These are phyloP conservation scores for Parafenestella ontariensis DNA, from an alignment of 2,329 filamentous ascomycete genomes.

Conservation along the genomic window DNA sequence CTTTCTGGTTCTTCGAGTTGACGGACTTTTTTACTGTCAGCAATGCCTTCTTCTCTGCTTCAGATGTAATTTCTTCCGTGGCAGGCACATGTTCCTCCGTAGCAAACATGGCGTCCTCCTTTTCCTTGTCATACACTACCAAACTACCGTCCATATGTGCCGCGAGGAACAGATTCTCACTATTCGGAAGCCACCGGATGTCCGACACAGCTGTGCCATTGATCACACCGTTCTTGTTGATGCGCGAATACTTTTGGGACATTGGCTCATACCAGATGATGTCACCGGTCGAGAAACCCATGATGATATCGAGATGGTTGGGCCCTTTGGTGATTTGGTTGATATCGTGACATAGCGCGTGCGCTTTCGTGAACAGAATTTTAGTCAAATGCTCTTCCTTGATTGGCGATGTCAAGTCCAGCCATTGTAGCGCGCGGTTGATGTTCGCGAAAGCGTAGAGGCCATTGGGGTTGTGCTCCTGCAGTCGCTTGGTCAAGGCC, in stretches of 20 bases:
- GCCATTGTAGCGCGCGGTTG: conserved; percentile 94
- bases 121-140: conserved; percentile 97
- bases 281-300: conserved; percentile 96
- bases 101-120: conserved; percentile 82
- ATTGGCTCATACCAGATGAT: conserved; percentile 99
- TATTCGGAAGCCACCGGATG: conserved; percentile 92
- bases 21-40: conserved; percentile 89
- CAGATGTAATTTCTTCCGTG: conserved; percentile 33
- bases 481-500: conserved; percentile 75
- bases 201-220: conserved; percentile 84
- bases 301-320: conserved; percentile 85
- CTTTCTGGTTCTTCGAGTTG: conserved; percentile 90
- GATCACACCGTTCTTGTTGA: conserved; percentile 97
- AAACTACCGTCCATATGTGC: conserved; percentile 90
- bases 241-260: conserved; percentile 89
- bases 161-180: conserved; percentile 90
- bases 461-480: conserved; percentile 79
- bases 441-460: conserved; percentile 94
- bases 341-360: conserved; percentile 92
- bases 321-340: conserved; percentile 81
- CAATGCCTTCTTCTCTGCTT: conserved; percentile 47
- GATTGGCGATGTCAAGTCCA: conserved; percentile 79
- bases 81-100: conserved; percentile 64
- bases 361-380: conserved; percentile 94
- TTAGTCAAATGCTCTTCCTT: conserved; percentile 94